phyloP scores from a whole-genome alignment of 2,329 filamentous ascomycete genomes.

The Fusarium sacchari region DNA sequence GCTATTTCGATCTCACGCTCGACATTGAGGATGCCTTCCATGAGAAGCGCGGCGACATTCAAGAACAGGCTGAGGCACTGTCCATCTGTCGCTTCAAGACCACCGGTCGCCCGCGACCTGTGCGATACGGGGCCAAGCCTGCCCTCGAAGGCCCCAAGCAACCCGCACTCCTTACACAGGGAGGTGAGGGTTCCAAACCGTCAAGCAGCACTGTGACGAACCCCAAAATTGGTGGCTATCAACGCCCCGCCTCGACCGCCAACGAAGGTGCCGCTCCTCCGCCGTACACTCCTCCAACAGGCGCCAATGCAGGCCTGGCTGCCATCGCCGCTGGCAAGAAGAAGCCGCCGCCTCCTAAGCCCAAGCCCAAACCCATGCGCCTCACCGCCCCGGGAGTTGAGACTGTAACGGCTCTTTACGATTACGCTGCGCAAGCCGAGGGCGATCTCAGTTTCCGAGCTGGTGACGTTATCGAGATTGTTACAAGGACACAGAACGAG shows the following conservation, averaged over 20 bases:
- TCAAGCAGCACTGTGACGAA: conserved; percentile 27
- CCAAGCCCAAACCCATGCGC: conserved; percentile 80
- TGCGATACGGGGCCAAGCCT: conserved; percentile 68
- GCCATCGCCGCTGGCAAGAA: conserved; percentile 64
- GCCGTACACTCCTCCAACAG: conserved; percentile 69
- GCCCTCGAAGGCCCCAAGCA: conserved; percentile 60
- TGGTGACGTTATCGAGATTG: conserved; percentile 90
- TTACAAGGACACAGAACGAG: conserved; percentile 83
- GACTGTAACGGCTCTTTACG: conserved; percentile 90
- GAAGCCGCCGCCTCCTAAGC: conserved; percentile 74
- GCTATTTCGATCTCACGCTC: conserved; percentile 92
- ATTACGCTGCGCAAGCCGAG: conserved; percentile 95
- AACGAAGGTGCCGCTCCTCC: conserved; percentile 72
- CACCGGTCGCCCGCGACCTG: conserved; percentile 73
- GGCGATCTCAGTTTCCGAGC: conserved; percentile 91
- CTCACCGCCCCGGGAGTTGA: conserved; percentile 75
- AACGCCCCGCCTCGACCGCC: conserved; percentile 48
- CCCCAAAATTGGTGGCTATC: conserved; percentile 50
- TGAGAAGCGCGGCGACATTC: conserved; percentile 87
- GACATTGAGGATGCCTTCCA: conserved; percentile 93
- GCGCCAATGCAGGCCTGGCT: conserved; percentile 55
- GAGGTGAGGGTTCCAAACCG: conserved; percentile 52
- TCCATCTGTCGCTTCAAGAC: conserved; percentile 92
- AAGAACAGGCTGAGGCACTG: conserved; percentile 84
- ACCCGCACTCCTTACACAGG: conserved; percentile 63